Conservation (phyloP, 495 filamentous ascomycete genomes). For the Neohortaea acidophila region DNA sequence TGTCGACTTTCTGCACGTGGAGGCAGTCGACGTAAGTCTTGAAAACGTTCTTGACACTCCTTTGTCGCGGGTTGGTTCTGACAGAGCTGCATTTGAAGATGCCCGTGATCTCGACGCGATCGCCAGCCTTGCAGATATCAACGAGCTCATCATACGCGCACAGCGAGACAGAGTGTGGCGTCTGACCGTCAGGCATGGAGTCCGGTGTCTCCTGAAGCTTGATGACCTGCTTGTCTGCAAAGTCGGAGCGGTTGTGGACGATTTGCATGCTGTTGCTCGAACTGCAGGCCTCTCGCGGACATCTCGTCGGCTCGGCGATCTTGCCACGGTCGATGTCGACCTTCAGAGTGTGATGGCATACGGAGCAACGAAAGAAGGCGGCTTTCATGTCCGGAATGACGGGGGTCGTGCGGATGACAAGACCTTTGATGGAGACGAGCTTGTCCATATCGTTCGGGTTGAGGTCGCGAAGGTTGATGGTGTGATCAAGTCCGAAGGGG, state of each 20-base stretch:
- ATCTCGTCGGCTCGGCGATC: conserved; percentile 86
- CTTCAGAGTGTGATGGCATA: conserved; percentile 78
- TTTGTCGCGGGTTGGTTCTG: conserved; percentile 84
- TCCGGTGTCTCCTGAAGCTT: conserved; percentile 97
- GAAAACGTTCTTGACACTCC: conserved; percentile 83
- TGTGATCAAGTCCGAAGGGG: conserved; percentile 74
- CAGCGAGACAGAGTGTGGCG: conserved; percentile 93
- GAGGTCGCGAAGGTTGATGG: conserved; percentile 84
- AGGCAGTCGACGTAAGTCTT: conserved; percentile 95
- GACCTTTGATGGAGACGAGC: conserved; percentile 84
- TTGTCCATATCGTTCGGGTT: conserved; percentile 83
- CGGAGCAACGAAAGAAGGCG: conserved; percentile 82
- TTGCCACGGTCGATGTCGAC: conserved; percentile 89
- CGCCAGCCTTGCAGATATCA: conserved; percentile 94
- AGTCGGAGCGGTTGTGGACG: conserved; percentile 86
- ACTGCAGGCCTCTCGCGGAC: conserved; percentile 69
- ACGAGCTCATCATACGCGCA: conserved; percentile 96
- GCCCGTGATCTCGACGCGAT: conserved; percentile 88
- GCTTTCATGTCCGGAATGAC: conserved; percentile 98
- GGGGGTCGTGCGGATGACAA: conserved; percentile 90
- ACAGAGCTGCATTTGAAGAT: conserved; percentile 92
- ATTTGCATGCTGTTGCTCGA: conserved; percentile 94
- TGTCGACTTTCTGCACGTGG: conserved; percentile 93
- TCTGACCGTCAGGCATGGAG: conserved; percentile 83
- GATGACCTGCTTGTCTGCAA: conserved; percentile 96